Percentiles rank a stretch among this genome's conserved stretches.
Evolutionary conservation across 2,329 filamentous ascomycete species (phyloP).

Genomic region (Pseudocercospora musae): DNA sequence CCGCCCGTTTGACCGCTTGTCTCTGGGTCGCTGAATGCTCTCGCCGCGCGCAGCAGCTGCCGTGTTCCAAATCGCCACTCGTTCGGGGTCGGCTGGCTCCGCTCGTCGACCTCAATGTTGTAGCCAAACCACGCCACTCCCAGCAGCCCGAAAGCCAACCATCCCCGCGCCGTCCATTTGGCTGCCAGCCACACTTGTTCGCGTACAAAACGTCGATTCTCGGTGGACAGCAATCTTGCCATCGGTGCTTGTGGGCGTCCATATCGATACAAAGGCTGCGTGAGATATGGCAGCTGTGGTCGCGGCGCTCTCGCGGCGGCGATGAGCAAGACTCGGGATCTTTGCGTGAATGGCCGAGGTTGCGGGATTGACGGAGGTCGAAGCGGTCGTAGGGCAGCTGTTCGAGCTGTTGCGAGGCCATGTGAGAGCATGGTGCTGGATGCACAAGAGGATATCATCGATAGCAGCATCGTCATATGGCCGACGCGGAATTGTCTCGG

Average conservation of each 20-base stretch:
- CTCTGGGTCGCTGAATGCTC: conserved; percentile 45
- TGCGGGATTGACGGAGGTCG: conserved; percentile 23
- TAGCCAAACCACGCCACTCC: conserved; percentile 62
- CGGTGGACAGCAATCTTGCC: conserved; percentile 74
- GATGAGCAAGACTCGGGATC: conserved; percentile 52
- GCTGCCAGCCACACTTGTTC: conserved; percentile 67
- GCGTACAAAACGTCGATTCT: conserved; percentile 66
- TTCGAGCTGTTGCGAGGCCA: conserved; percentile 16
- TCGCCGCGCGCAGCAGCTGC: conserved; percentile 62
- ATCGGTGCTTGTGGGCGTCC: conserved; percentile 40
- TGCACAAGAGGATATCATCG: too few relatives aligned
- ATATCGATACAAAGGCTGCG: conserved; percentile 42
- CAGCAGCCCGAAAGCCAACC: conserved; percentile 59
- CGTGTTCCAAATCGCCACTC: conserved; percentile 76
- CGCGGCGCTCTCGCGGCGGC: conserved; percentile 50
- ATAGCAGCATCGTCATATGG: too few relatives aligned
- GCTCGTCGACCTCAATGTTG: conserved; percentile 71
- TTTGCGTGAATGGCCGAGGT: conserved; percentile 58
- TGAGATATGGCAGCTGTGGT: conserved; percentile 65
- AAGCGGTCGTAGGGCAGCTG: conserved; percentile 27
- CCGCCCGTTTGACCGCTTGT: conserved; percentile 53
- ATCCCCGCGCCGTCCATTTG: conserved; percentile 65
- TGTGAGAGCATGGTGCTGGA: conserved; percentile 25
- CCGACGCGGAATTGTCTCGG: background rate
- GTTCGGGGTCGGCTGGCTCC: conserved; percentile 72